These are phyloP conservation scores for Solanum sejunctum DNA, from an alignment of 257 asterid species.

Conservation along the genomic window DNA sequence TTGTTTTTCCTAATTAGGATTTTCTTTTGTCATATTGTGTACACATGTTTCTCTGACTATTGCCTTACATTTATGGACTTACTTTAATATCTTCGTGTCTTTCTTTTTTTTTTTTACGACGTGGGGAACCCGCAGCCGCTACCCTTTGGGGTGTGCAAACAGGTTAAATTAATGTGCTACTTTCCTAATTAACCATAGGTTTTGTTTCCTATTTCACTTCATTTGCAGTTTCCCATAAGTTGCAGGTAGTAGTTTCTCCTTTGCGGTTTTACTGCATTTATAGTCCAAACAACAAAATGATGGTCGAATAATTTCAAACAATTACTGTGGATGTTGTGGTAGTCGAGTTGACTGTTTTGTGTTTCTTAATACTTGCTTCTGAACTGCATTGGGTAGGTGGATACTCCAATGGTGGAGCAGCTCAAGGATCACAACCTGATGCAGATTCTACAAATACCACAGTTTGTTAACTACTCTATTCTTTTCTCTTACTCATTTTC, in stretches of 20 bases:
- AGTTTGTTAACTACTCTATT: constrained; percentile 39
- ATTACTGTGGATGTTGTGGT: not conserved
- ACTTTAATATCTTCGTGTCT: not conserved
- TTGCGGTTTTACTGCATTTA: not conserved
- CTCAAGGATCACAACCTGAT: constrained; percentile 62
- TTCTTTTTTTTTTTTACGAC: not conserved
- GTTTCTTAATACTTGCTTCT: not conserved
- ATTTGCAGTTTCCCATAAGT: not conserved
- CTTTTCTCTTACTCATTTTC: not conserved
- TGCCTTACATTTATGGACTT: not conserved
- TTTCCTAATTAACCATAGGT: not conserved
- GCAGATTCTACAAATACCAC: constrained; percentile 82
- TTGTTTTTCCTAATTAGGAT: not conserved
- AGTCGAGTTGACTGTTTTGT: not conserved
- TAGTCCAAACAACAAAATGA: not conserved
- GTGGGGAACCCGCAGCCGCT: no score
- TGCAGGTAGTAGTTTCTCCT: not conserved
- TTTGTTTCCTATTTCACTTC: not conserved
- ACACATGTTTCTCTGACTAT: not conserved
- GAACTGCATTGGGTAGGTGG: constrained; percentile 45
- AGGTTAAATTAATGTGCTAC: not conserved
- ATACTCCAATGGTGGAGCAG: constrained; percentile 53
- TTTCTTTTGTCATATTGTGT: not conserved
- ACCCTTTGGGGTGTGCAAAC: no score
- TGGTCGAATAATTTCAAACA: not conserved